Base-by-base conservation (phyloP, 495 filamentous ascomycete species). In the Aspergillus conjunctus region DNA sequence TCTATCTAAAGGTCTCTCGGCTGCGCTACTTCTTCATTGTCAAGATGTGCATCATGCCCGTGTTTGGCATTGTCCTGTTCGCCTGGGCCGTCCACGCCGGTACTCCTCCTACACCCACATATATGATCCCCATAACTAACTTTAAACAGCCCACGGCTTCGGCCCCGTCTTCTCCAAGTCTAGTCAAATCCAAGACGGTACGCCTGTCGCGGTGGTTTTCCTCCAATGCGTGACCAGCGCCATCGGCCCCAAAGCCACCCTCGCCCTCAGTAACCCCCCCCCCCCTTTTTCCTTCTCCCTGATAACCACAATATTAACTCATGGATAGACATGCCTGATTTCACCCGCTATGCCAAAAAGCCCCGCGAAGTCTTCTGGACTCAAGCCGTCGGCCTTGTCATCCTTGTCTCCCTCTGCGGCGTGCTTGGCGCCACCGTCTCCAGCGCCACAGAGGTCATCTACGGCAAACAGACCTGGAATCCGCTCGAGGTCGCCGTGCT, bases 291-390 rank as follows among this genome's bases (percentile, higher is more conserved):
- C 26, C 15, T 30, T 1, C 17, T 3, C 39, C 30, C 14, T 34
- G 6, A n/a, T 1, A n/a, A n/a, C n/a, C n/a, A n/a, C n/a, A n/a
- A n/a, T n/a, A n/a, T n/a, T n/a, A n/a, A n/a, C n/a, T n/a, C n/a
- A n/a, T n/a, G n/a, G n/a, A n/a, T n/a, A 60, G 57, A 85, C 71
- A 84, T 84, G 59, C 79, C 81, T 17, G 86, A 88, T 71, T 88
- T 88, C 73, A 81, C 79, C 15, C 77, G 85, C 0, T 88, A 86
- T 68, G 80, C 84, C 9, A 77, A 71, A 52, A 73, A 73, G 3
- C 66, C 74, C 32, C 76, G 79, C 22, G 81, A 81, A 32, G 81
- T 85, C 61, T 81, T 79, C 61, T 65, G 62, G 62, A 69, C 84
- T 51, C 83, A 88, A 60, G 74, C 85, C 7, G 82, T 81, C 34